These are phyloP conservation scores for Saprolegnia parasitica DNA, from an alignment of 352 stramenopile species.

Conservation along the genomic window DNA sequence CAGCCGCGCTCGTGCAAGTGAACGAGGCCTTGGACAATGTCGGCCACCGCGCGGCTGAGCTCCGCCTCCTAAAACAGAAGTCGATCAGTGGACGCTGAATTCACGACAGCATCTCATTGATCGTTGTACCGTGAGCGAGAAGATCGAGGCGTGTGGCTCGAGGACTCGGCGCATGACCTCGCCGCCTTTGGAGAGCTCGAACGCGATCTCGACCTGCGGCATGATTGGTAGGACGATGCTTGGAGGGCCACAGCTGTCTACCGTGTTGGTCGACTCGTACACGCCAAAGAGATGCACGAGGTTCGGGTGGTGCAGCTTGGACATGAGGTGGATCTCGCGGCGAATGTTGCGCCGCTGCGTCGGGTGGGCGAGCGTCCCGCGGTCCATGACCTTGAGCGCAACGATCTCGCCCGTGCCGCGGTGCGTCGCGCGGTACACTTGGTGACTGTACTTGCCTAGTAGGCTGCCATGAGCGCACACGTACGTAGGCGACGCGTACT, in stretches of 20 bases:
- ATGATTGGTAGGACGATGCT: background rate
- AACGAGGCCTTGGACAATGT: constrained; percentile 42
- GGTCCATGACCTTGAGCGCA: constrained; percentile 20
- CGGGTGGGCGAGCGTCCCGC: background rate
- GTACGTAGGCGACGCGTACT: background rate
- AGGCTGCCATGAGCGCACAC: background rate
- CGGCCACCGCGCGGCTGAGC: constrained; percentile 46
- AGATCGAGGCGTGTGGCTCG: background rate
- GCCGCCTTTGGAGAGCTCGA: constrained; percentile 64
- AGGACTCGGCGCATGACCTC: constrained; percentile 49
- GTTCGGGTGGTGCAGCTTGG: constrained; percentile 46
- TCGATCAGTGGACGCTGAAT: too few species aligned
- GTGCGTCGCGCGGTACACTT: constrained; percentile 22
- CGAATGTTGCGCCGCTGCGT: constrained; percentile 51
- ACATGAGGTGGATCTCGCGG: constrained; percentile 60
- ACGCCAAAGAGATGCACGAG: constrained; percentile 65
- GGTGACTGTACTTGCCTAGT: constrained; percentile 9
- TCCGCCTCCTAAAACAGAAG: constrained; percentile 49
- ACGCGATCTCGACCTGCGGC: constrained; percentile 57
- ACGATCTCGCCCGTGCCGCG: constrained; percentile 18
- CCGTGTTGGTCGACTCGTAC: constrained; percentile 39
- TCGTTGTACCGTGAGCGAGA: background rate
- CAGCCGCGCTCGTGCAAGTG: constrained; percentile 53
- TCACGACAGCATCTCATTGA: background rate
- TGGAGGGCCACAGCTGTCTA: constrained; percentile 7